Evolutionary conservation across 106 monocot genomes (phyloP).

Genomic region (Dendrobium chrysotoxum): DNA sequence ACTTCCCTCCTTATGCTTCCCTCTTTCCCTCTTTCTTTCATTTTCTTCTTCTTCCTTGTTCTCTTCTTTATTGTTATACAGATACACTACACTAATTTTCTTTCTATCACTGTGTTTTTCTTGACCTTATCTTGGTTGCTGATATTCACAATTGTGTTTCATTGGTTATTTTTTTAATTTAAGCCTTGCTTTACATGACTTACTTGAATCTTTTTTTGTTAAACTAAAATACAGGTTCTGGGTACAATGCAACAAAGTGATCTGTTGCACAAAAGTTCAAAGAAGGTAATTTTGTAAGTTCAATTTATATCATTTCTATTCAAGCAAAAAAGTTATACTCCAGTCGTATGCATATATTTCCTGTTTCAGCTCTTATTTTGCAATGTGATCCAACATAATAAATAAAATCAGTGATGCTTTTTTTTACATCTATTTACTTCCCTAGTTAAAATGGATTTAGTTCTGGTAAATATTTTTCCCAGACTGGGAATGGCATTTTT

Average conservation of each 20-base stretch:
- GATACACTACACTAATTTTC: neutral
- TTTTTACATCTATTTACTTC: neutral
- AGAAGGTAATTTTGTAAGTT: neutral
- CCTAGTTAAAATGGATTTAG: neutral
- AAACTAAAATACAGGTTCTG: neutral
- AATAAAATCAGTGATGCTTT: neutral
- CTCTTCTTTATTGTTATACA: neutral
- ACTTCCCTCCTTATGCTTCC: no score
- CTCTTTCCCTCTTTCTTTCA: no score
- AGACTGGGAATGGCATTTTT: neutral
- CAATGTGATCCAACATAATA: neutral
- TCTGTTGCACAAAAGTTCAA: neutral
- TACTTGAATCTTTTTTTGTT: neutral
- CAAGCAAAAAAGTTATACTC: neutral
- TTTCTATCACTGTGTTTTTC: neutral
- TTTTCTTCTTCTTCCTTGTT: no score
- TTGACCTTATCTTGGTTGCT: neutral
- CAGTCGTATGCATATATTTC: neutral
- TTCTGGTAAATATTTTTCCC: neutral
- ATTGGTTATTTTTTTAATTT: neutral
- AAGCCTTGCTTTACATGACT: neutral
- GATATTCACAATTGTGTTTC: neutral
- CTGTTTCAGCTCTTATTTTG: neutral
- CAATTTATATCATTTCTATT: neutral
- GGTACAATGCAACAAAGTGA: neutral